Conservation (phyloP, 225 moss, liverwort and hornwort genomes). For the Pseudisothecium myosuroides region DNA sequence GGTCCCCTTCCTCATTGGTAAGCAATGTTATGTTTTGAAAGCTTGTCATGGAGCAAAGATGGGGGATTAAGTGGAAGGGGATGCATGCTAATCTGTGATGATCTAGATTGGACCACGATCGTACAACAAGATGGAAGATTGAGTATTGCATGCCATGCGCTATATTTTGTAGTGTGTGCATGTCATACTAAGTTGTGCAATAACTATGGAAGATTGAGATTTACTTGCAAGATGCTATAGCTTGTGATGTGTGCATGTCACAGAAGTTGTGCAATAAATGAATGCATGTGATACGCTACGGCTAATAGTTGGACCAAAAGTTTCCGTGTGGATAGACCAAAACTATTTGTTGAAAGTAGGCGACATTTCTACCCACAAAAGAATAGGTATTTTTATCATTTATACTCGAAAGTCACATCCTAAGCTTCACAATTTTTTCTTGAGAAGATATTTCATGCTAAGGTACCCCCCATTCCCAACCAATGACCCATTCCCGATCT, state of each 20-base stretch:
- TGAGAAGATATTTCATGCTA: background rate
- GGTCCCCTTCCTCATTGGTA: background rate
- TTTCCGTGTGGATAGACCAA: rapidly evolving
- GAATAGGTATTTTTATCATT: background rate
- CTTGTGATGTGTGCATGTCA: background rate
- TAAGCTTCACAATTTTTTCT: background rate
- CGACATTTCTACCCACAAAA: background rate
- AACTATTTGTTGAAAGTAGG: background rate
- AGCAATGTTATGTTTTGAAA: background rate
- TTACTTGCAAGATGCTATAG: no score
- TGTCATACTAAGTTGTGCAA: background rate
- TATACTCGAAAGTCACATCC: background rate
- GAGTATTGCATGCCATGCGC: background rate
- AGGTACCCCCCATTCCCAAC: no score
- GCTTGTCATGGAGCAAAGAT: background rate
- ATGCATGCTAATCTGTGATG: no score
- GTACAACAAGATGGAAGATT: background rate
- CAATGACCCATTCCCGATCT: no score
- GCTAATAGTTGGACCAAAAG: background rate
- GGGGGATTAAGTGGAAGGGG: no score
- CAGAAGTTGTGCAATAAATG: background rate
- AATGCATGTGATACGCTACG: rapidly evolving
- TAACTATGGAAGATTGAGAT: background rate
- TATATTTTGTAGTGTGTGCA: background rate
- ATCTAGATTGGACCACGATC: background rate